Conservation (phyloP, 202 grass and related monocot genomes). For the Carex arenaria region DNA sequence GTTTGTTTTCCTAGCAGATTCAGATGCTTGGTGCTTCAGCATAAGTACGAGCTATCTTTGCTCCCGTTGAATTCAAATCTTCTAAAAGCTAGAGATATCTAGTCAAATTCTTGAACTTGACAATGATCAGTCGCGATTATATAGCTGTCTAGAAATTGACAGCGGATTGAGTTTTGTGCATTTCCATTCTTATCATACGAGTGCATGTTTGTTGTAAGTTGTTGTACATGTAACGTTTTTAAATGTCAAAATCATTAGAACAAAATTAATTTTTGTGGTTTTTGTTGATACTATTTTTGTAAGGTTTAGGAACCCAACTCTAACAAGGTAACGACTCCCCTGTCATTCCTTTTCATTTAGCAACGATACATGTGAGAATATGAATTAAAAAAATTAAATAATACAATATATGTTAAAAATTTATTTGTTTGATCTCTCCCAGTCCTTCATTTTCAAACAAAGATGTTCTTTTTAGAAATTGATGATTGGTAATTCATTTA, state of each 20-base stretch:
- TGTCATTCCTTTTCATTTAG: neutral
- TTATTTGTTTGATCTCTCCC: too few relatives aligned
- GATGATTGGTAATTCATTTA: neutral
- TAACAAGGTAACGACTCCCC: too few relatives aligned
- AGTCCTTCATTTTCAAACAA: too few relatives aligned
- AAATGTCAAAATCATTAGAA: neutral
- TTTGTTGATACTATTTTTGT: too few relatives aligned
- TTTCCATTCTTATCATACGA: neutral
- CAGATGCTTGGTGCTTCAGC: slow-evolving; percentile 32
- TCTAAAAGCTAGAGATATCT: neutral
- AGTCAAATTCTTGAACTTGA: neutral
- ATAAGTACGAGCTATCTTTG: neutral
- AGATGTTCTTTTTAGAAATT: too few relatives aligned
- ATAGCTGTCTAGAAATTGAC: slow-evolving; percentile 3
- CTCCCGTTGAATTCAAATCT: neutral
- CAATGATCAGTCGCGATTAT: neutral
- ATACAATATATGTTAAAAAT: neutral
- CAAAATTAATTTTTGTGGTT: neutral
- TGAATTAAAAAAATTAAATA: neutral
- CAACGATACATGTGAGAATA: neutral
- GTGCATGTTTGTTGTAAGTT: neutral
- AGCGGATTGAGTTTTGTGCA: slow-evolving; percentile 6
- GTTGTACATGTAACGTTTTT: slow-evolving; percentile 11
- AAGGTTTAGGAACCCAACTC: too few relatives aligned
- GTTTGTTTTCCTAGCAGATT: slow-evolving; percentile 28